Conservation (phyloP, 441 rosid species). For the Jatropha podagrica region DNA sequence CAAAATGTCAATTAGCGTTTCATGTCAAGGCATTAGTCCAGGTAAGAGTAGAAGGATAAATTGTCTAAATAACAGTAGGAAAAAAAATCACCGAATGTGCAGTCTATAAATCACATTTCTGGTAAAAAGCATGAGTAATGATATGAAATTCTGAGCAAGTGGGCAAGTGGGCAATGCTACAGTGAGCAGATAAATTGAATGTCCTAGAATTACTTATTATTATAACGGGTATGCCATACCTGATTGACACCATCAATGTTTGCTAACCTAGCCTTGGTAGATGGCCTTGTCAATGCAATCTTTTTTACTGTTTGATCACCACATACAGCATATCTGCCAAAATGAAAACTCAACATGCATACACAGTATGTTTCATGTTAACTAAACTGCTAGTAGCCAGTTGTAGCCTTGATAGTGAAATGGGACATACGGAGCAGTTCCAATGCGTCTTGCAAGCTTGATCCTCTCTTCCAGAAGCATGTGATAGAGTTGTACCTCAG, state of each 20-base stretch:
- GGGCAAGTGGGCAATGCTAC: neutral
- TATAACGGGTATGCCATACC: slow-evolving; percentile 27
- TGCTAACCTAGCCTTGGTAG: slow-evolving; percentile 50
- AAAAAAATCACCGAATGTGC: neutral
- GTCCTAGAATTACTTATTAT: neutral
- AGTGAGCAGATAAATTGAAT: neutral
- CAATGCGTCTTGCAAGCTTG: slow-evolving; percentile 26
- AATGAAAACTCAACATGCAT: slow-evolving; percentile 5
- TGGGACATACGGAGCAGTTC: slow-evolving; percentile 46
- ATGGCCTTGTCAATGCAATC: slow-evolving; percentile 47
- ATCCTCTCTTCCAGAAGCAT: slow-evolving; percentile 48
- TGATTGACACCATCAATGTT: slow-evolving; percentile 58
- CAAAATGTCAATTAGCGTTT: neutral
- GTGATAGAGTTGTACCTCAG: slow-evolving; percentile 40
- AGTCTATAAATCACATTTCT: neutral
- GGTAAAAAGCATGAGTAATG: neutral
- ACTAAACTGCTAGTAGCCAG: neutral
- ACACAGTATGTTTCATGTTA: slow-evolving; percentile 1
- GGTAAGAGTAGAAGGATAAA: neutral
- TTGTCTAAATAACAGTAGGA: neutral
- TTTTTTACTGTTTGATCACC: slow-evolving; percentile 50
- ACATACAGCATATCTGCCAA: slow-evolving; percentile 45
- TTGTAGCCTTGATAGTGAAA: slow-evolving; percentile 18
- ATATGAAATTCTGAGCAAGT: neutral
- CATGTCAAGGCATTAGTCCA: neutral